Percentiles rank a stretch among this genome's conserved stretches.
phyloP scores from a whole-genome alignment of 2,329 filamentous ascomycete genomes.

The Coniochaeta sp. region DNA sequence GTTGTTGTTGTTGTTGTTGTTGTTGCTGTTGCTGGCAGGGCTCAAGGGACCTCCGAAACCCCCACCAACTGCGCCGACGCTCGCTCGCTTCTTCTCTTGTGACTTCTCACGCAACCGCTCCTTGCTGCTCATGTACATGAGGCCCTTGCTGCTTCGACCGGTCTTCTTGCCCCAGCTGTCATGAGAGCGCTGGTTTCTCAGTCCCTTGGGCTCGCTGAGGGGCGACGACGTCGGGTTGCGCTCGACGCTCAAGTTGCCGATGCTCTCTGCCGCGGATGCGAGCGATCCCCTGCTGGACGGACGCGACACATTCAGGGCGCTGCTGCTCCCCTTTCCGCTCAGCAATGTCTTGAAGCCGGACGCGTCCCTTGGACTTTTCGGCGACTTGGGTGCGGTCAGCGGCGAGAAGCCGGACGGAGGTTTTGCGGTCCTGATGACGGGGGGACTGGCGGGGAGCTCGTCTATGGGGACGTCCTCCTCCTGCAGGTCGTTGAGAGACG shows the following conservation, averaged over 20 bases:
- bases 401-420: slow-evolving; percentile 69
- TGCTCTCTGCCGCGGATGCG: slow-evolving; percentile 51
- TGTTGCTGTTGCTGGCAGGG: slow-evolving; percentile 18
- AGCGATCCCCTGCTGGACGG: slow-evolving; percentile 53
- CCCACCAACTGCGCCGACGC: slow-evolving; percentile 29
- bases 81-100: slow-evolving; percentile 51
- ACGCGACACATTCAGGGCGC: slow-evolving; percentile 33
- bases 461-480: slow-evolving; percentile 44
- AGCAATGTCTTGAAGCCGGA: slow-evolving; percentile 52
- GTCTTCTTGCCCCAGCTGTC: slow-evolving; percentile 58
- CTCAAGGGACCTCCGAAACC: slow-evolving; percentile 28
- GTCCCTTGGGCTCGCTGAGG: slow-evolving; percentile 38
- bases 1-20: no score
- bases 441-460: slow-evolving; percentile 56
- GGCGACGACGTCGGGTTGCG: slow-evolving; percentile 36
- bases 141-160: slow-evolving; percentile 43
- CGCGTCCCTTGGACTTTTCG: slow-evolving; percentile 33
- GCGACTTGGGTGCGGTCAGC: slow-evolving; percentile 56
- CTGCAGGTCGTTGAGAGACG: slow-evolving; percentile 39
- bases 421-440: slow-evolving; percentile 75
- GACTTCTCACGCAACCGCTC: slow-evolving; percentile 59
- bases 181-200: slow-evolving; percentile 45
- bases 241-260: slow-evolving; percentile 59
- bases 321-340: slow-evolving; percentile 20
- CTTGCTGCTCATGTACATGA: slow-evolving; percentile 69